These are phyloP conservation scores for Gentiana straminea DNA, from an alignment of 257 asterid species.

Conservation along the genomic window DNA sequence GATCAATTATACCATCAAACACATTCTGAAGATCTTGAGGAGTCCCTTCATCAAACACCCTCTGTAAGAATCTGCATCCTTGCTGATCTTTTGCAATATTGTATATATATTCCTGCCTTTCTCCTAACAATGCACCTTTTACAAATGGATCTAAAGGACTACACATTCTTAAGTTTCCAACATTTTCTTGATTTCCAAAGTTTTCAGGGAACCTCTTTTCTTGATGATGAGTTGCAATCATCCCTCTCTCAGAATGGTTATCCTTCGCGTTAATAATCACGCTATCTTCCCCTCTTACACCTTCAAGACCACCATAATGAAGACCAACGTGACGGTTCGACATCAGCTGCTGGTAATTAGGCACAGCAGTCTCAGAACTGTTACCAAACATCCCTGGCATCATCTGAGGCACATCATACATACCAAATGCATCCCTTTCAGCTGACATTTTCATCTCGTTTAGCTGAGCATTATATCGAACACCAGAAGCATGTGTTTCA, in stretches of 20 bases:
- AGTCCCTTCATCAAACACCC: constrained; percentile 76
- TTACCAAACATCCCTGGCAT: constrained; percentile 1
- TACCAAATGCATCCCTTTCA: constrained; percentile 20
- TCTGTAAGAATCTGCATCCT: constrained; percentile 87
- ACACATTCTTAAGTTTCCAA: constrained; percentile 15
- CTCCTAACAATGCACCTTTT: constrained; percentile 43
- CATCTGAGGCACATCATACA: constrained; percentile 23
- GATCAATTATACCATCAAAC: constrained; percentile 59
- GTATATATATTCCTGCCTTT: constrained; percentile 43
- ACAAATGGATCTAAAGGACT: constrained; percentile 27
- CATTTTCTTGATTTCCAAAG: constrained; percentile 18
- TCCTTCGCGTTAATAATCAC: constrained; percentile 22
- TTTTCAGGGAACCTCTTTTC: constrained; percentile 27
- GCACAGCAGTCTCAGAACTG: constrained; percentile 17
- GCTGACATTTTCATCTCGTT: constrained; percentile 25
- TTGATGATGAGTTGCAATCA: constrained; percentile 16
- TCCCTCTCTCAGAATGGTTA: constrained; percentile 20
- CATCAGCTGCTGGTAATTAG: constrained; percentile 19
- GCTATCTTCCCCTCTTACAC: constrained; percentile 31
- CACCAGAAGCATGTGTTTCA: constrained; percentile 22
- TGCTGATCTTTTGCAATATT: constrained; percentile 77
- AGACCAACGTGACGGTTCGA: constrained; percentile 25
- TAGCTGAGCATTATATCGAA: constrained; percentile 15
- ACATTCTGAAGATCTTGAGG: constrained; percentile 54
- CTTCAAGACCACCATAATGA: constrained; percentile 28